Evolutionary conservation across 176 grass and related monocot genomes (phyloP).

Genomic region (Secale cereale): DNA sequence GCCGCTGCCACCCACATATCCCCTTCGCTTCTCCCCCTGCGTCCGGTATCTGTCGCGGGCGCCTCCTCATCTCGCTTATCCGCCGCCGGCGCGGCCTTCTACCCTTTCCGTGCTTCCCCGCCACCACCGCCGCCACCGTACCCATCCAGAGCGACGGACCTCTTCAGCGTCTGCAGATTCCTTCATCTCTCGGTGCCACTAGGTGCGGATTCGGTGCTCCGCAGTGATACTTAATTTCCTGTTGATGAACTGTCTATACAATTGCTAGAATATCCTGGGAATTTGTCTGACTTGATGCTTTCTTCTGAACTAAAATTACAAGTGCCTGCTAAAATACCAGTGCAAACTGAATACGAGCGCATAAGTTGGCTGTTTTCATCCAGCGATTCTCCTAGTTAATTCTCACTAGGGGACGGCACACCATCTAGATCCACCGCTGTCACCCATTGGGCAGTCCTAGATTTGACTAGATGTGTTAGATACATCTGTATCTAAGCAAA

Average conservation of each 20-base stretch:
- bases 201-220: neutral
- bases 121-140: too few relatives aligned
- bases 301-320: neutral
- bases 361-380: neutral
- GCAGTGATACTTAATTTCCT: neutral
- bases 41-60: neutral
- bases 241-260: neutral
- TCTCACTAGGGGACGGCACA: neutral
- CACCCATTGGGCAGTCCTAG: neutral
- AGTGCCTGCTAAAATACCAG: neutral
- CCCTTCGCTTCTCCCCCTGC: neutral
- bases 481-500: too few relatives aligned
- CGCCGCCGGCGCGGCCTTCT: neutral
- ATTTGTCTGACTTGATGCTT: neutral
- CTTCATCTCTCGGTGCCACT: neutral
- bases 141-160: too few relatives aligned
- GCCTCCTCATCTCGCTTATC: neutral
- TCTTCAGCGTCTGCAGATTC: neutral
- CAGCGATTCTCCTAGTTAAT: neutral
- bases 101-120: neutral
- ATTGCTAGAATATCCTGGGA: neutral
- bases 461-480: too few relatives aligned
- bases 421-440: neutral
- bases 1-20: neutral
- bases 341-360: neutral